Conservation (phyloP, 1,284 basidiomycete genomes). For the Marasmius tenuissimus region DNA sequence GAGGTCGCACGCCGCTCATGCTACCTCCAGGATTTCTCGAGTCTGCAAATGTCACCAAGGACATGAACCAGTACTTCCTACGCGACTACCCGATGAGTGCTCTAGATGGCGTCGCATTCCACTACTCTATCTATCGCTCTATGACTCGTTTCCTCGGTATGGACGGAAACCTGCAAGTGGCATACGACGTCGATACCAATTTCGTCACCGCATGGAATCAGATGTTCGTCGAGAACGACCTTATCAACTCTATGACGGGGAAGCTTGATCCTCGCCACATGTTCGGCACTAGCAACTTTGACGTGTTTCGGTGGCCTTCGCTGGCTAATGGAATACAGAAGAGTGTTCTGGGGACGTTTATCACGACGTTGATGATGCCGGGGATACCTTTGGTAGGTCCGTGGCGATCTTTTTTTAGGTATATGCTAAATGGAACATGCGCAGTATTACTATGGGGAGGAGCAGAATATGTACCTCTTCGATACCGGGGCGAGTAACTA, state of each 20-base stretch:
- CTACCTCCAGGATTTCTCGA: constrained; percentile 62
- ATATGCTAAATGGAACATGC: constrained; percentile 3
- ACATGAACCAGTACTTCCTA: constrained; percentile 75
- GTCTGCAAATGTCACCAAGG: constrained; percentile 64
- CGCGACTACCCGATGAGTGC: constrained; percentile 61
- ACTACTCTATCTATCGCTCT: constrained; percentile 88
- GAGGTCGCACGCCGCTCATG: constrained; percentile 78
- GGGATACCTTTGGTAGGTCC: constrained; percentile 73
- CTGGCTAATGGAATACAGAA: constrained; percentile 80
- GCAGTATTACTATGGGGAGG: constrained; percentile 84
- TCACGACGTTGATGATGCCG: constrained; percentile 81
- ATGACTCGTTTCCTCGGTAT: constrained; percentile 85
- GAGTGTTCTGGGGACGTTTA: constrained; percentile 74
- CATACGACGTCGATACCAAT: constrained; percentile 79
- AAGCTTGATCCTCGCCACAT: constrained; percentile 81
- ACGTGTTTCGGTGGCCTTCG: constrained; percentile 90
- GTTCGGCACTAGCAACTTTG: constrained; percentile 90
- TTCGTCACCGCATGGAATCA: constrained; percentile 87
- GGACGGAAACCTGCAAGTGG: constrained; percentile 89
- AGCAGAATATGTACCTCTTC: constrained; percentile 83
- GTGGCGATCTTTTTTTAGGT: not conserved
- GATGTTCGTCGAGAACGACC: constrained; percentile 86
- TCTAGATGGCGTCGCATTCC: constrained; percentile 83
- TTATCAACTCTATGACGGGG: constrained; percentile 72
- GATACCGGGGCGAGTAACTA: constrained; percentile 87